Base-by-base conservation (phyloP, 2,329 filamentous ascomycete species). In the Cadophora sp. region DNA sequence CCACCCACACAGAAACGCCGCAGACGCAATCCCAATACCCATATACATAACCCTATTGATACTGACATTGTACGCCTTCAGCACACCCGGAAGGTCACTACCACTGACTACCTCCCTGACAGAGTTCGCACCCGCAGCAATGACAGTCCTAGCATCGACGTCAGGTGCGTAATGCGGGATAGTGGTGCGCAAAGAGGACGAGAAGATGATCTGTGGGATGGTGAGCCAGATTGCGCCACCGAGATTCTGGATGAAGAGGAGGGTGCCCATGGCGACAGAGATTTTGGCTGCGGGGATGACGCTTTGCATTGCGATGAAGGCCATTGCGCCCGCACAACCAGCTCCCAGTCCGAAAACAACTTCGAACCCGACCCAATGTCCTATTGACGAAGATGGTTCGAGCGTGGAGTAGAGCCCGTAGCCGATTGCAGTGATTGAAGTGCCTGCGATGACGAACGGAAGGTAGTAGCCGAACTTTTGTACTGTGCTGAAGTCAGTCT, bases 31-130 rank as follows among this genome's bases (percentile, higher is more conserved):
- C 0, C 76, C 80, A 1, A 78, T 75, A 5, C 77, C 76, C 29
- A 84, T 64, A 68, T 81, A 83, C 62, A 83, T 83, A 0, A 80
- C 76, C 0, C 72, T 70, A 62, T 79, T 75, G 24, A 84, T 69
- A 40, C 78, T 79, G 22, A 77, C 76, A 1, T 78, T 74, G 67
- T 85, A 85, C 0, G 82, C 81, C 14, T 70, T 53, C 3, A 84
- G 66, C 3, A 83, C 81, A 6, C 75, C 76, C 0, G 73, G 64
- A 0, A 84, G 68, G 50, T 81, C 72, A 4, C 69, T 64, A 4
- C 8, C 43, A 1, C 72, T 27, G 0, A 84, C 78, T 19, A 80
- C 70, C 0, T 65, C 59, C 16, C 77, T 73, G 43, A 84, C 79
- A 0, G 73, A 77, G 0, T 80, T 81, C 3, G 81, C 82, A 12